These are phyloP conservation scores for Citrullus amarus DNA, from an alignment of 306 rosid species.

Conservation along the genomic window DNA sequence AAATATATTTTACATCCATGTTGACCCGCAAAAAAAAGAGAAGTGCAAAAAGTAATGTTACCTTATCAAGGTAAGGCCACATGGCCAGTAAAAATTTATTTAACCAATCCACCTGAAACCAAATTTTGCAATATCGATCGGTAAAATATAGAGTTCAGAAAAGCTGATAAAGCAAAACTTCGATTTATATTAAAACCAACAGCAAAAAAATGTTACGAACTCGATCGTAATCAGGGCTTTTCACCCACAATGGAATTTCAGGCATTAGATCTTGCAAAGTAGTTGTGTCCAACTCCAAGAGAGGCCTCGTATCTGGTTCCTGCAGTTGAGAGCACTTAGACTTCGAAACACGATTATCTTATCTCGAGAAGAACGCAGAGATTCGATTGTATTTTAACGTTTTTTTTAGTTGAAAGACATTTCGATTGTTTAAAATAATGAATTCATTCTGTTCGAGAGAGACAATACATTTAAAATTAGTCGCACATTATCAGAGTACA, in stretches of 20 bases:
- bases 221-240: conserved; percentile 72
- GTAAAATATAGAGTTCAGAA: neutral
- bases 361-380: neutral
- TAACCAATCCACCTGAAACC: conserved; percentile 73
- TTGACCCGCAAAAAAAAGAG: neutral
- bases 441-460: neutral
- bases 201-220: conserved; percentile 29
- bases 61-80: conserved; percentile 94
- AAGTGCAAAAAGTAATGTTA: conserved; percentile 8
- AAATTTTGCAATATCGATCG: neutral
- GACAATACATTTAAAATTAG: neutral
- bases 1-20: conserved; percentile 8
- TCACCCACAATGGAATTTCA: conserved; percentile 87
- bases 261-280: conserved; percentile 59
- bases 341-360: neutral
- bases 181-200: neutral
- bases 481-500: neutral
- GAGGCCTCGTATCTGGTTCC: conserved; percentile 56
- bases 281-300: conserved; percentile 56
- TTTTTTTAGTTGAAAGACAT: neutral
- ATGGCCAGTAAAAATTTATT: conserved; percentile 45
- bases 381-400: neutral
- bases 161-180: neutral
- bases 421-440: neutral
- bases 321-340: conserved; percentile 27